phyloP scores from a whole-genome alignment of 148 eudicot species.

The Rhododendron vialii region DNA sequence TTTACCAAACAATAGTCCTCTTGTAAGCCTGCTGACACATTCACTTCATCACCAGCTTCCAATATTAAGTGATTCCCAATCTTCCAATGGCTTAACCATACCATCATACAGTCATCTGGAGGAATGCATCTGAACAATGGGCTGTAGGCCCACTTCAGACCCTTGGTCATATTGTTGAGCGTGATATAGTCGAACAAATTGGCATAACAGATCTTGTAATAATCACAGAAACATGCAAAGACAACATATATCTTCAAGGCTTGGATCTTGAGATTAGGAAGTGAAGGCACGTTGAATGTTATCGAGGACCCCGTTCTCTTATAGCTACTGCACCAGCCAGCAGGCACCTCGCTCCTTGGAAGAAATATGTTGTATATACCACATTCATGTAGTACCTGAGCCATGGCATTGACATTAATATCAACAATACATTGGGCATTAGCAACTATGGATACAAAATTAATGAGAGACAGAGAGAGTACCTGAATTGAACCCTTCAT shows the following conservation, averaged over 20 bases:
- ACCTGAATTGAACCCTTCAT: too few species aligned
- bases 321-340: neutral
- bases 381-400: constrained; percentile 10
- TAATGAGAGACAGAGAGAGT: too few species aligned
- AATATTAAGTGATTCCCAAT: too few species aligned
- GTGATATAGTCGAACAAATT: neutral
- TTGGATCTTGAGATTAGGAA: neutral
- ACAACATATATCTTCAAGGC: neutral
- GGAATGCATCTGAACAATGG: neutral
- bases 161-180: neutral
- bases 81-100: constrained; percentile 1
- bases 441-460: neutral
- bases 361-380: constrained; percentile 9
- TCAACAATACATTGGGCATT: neutral
- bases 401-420: neutral
- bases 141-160: neutral
- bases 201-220: neutral
- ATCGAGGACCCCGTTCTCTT: neutral
- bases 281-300: neutral
- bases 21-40: too few species aligned
- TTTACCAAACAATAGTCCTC: fast-evolving
- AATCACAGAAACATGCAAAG: neutral
- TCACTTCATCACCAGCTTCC: too few species aligned
- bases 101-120: neutral
- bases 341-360: neutral